These are phyloP conservation scores for Eucalyptus lansdowneana DNA, from an alignment of 345 rosid genomes.

Conservation along the genomic window DNA sequence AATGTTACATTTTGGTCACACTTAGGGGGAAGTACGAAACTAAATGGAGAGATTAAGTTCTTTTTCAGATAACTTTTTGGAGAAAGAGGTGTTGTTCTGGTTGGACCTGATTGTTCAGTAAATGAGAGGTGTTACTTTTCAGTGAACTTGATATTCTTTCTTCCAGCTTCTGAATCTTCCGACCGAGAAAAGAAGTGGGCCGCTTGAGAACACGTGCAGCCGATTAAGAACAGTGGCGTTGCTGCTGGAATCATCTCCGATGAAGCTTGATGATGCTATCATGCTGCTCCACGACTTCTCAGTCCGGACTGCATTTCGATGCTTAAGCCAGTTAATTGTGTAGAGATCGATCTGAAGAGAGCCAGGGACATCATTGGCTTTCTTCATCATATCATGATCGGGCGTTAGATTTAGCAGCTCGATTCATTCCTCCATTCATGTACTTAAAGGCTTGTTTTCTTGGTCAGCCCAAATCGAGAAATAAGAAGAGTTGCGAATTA, in stretches of 20 bases:
- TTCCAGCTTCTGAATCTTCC: background rate
- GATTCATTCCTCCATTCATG: background rate
- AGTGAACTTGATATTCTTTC: background rate
- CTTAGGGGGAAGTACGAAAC: no score
- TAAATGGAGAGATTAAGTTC: background rate
- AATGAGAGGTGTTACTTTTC: background rate
- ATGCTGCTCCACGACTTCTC: conserved; percentile 72
- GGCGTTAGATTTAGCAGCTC: background rate
- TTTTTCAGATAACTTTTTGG: background rate
- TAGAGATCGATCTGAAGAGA: background rate
- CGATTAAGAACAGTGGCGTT: conserved; percentile 20
- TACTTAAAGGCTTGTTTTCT: background rate
- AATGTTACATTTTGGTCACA: background rate
- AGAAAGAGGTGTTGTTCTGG: no score
- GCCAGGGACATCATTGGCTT: background rate
- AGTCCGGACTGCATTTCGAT: background rate
- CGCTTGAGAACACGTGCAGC: background rate
- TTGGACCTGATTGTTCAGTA: background rate
- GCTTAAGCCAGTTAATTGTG: background rate
- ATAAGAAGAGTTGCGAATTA: background rate
- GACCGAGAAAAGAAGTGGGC: background rate
- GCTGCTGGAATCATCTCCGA: conserved; percentile 30
- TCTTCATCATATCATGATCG: background rate
- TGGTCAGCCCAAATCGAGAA: background rate
- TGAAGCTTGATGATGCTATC: conserved; percentile 23